phyloP scores from a whole-genome alignment of 371 early-diverging fungal species.

The Dichotomocladium elegans region DNA sequence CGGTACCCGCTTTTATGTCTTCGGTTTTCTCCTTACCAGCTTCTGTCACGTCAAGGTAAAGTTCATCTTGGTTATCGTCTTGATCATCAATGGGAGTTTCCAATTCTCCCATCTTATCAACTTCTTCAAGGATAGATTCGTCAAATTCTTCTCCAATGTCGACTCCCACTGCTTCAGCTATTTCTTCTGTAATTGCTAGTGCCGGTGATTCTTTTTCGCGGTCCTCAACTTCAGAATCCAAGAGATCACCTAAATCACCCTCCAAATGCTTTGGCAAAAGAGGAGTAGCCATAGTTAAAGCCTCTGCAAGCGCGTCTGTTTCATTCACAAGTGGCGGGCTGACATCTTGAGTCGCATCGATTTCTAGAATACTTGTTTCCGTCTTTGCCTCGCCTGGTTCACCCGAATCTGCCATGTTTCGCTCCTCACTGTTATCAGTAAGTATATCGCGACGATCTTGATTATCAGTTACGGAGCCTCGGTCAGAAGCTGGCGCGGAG shows the following conservation, averaged over 20 bases:
- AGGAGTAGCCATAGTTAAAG: not conserved
- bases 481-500: not conserved
- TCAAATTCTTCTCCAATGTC: not conserved
- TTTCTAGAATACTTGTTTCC: not conserved
- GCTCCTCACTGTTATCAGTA: too few relatives aligned
- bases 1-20: not conserved
- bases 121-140: not conserved
- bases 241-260: not conserved
- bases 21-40: not conserved
- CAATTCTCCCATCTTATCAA: not conserved
- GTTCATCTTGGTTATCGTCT: not conserved
- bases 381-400: not conserved
- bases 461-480: not conserved
- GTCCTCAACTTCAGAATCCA: conserved; percentile 1
- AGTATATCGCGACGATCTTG: too few relatives aligned
- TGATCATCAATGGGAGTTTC: not conserved
- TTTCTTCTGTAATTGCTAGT: not conserved
- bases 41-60: not conserved
- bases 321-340: not conserved
- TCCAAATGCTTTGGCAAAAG: not conserved
- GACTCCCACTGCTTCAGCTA: not conserved
- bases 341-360: not conserved
- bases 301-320: not conserved
- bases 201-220: not conserved
- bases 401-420: too few relatives aligned